Conservation (phyloP, 495 filamentous ascomycete species). For the Aeminium ludgeri region DNA sequence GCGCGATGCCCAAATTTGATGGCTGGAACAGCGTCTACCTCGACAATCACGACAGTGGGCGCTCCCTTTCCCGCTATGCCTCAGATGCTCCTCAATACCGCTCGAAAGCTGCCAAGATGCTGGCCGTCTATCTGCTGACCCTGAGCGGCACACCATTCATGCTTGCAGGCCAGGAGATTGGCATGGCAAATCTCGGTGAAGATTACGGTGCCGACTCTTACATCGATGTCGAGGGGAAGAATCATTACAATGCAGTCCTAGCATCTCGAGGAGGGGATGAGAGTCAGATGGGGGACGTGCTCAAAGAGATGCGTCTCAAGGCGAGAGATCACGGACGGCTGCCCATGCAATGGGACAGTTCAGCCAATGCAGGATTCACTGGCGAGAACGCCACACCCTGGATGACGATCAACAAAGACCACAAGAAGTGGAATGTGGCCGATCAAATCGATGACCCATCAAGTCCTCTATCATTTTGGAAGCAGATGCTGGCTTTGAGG, state of each 20-base stretch:
- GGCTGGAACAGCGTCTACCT: slow-evolving; percentile 20
- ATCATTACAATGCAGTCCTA: slow-evolving; percentile 18
- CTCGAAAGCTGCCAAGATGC: slow-evolving; percentile 17
- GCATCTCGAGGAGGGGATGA: slow-evolving; percentile 41
- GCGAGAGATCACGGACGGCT: slow-evolving; percentile 41
- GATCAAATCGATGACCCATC: slow-evolving; percentile 31
- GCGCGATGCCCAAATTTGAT: slow-evolving; percentile 13
- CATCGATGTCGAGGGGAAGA: slow-evolving; percentile 12
- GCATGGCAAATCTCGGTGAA: slow-evolving; percentile 19
- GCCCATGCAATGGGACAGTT: slow-evolving; percentile 44
- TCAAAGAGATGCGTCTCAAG: slow-evolving; percentile 33
- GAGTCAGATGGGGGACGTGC: slow-evolving; percentile 13
- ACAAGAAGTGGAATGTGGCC: slow-evolving; percentile 33
- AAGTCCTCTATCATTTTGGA: slow-evolving; percentile 33
- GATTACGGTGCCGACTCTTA: slow-evolving; percentile 18
- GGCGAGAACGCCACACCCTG: slow-evolving; percentile 34
- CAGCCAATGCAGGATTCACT: slow-evolving; percentile 37
- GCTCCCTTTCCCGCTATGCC: slow-evolving; percentile 15
- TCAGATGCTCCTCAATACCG: slow-evolving; percentile 14
- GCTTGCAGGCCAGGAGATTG: slow-evolving; percentile 23
- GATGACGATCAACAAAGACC: slow-evolving; percentile 44
- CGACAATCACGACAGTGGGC: slow-evolving; percentile 21
- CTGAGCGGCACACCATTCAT: slow-evolving; percentile 20
- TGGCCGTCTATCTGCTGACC: slow-evolving; percentile 13
- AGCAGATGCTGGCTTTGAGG: slow-evolving; percentile 21